phyloP scores from a whole-genome alignment of 2,329 filamentous ascomycete species.

The Alternaria viburni region DNA sequence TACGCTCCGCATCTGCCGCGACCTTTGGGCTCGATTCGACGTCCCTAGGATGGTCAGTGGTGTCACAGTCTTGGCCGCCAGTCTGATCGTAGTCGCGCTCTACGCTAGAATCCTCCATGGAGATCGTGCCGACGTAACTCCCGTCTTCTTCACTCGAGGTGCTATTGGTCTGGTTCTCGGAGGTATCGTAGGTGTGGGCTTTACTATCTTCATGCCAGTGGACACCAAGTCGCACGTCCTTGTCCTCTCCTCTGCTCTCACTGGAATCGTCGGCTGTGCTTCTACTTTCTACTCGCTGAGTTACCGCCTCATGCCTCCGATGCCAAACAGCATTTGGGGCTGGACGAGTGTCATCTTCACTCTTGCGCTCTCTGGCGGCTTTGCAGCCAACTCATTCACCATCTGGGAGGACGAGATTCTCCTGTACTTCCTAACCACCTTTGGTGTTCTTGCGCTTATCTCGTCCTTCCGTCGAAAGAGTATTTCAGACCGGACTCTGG shows the following conservation, averaged over 20 bases:
- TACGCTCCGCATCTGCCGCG: constrained; percentile 79
- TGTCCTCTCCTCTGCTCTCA: constrained; percentile 50
- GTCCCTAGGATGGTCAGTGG: constrained; percentile 84
- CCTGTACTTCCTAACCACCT: constrained; percentile 87
- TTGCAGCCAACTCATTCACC: constrained; percentile 96
- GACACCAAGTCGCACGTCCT: constrained; percentile 49
- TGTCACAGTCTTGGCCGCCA: constrained; percentile 71
- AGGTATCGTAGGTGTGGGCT: constrained; percentile 48
- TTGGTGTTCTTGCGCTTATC: constrained; percentile 76
- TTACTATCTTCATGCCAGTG: constrained; percentile 52
- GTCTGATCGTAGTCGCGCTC: constrained; percentile 72
- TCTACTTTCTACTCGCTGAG: constrained; percentile 52
- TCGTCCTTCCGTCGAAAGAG: constrained; percentile 76
- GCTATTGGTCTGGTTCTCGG: constrained; percentile 57
- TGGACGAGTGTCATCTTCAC: constrained; percentile 83
- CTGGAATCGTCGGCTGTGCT: constrained; percentile 49
- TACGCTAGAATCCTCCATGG: constrained; percentile 69
- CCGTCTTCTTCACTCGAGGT: constrained; percentile 59
- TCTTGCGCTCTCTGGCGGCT: constrained; percentile 86
- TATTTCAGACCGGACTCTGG: constrained; percentile 72
- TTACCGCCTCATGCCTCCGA: constrained; percentile 56
- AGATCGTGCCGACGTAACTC: constrained; percentile 61
- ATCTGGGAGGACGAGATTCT: constrained; percentile 98
- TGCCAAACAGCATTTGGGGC: constrained; percentile 85
- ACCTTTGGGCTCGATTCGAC: constrained; percentile 91